phyloP scores from a whole-genome alignment of 805 yeast species.

The Teunomyces lycoperdinae region DNA sequence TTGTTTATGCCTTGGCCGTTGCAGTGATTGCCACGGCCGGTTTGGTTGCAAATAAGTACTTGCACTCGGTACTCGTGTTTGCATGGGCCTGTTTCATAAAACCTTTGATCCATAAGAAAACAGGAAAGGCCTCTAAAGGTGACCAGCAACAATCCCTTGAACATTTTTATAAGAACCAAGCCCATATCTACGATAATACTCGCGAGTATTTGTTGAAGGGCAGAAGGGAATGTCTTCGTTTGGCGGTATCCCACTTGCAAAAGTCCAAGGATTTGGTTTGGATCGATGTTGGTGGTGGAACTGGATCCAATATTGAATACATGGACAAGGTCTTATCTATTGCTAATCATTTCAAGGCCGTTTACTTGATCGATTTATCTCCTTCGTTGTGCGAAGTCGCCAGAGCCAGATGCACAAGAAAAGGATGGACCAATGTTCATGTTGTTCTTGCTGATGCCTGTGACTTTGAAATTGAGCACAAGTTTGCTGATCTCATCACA shows the following conservation, averaged over 20 bases:
- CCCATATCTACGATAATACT: slow-evolving; percentile 71
- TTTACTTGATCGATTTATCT: slow-evolving; percentile 72
- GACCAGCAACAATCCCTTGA: slow-evolving; percentile 65
- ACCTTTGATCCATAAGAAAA: slow-evolving; percentile 44
- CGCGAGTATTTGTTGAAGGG: slow-evolving; percentile 68
- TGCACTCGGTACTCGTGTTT: slow-evolving; percentile 27
- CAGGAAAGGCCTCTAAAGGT: slow-evolving; percentile 10
- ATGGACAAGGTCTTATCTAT: slow-evolving; percentile 59
- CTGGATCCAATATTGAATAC: slow-evolving; percentile 77
- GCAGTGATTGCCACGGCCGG: neutral
- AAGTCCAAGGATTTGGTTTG: slow-evolving; percentile 52
- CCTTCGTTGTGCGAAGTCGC: slow-evolving; percentile 78
- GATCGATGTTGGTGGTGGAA: slow-evolving; percentile 86
- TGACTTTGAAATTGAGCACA: slow-evolving; percentile 50
- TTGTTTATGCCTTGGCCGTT: neutral
- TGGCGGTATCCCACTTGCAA: slow-evolving; percentile 57
- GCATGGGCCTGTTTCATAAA: slow-evolving; percentile 56
- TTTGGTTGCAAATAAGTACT: slow-evolving; percentile 4
- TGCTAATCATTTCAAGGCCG: slow-evolving; percentile 51
- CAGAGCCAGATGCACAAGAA: slow-evolving; percentile 46
- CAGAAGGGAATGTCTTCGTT: slow-evolving; percentile 57
- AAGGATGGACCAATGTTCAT: slow-evolving; percentile 54
- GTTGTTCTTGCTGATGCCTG: slow-evolving; percentile 75
- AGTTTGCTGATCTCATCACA: slow-evolving; percentile 67
- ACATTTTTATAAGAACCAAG: slow-evolving; percentile 72